Evolutionary conservation across 305 asterid genomes (phyloP).

Genomic region (Fraxinus floribunda): DNA sequence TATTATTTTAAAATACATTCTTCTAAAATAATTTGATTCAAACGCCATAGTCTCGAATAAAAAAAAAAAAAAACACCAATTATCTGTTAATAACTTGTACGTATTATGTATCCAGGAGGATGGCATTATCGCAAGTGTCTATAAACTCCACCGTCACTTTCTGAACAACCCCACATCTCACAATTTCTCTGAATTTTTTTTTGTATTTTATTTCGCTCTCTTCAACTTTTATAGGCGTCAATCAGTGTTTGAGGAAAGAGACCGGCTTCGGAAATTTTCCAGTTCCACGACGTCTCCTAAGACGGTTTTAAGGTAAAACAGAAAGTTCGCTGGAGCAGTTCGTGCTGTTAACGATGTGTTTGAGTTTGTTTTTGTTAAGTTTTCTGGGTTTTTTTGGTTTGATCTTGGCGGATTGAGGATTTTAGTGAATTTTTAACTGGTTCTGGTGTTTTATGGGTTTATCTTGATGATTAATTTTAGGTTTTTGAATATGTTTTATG

Average conservation of each 20-base stretch:
- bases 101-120: not conserved
- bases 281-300: not conserved
- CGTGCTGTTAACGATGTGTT: not conserved
- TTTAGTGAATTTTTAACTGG: not conserved
- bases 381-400: slow-evolving; percentile 1
- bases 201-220: slow-evolving; percentile 4
- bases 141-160: not conserved
- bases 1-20: too few species aligned
- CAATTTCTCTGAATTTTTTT: slow-evolving; percentile 10
- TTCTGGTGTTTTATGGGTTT: not conserved
- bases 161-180: slow-evolving; percentile 19
- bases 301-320: slow-evolving; percentile 18
- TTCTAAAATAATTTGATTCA: too few species aligned
- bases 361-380: slow-evolving; percentile 6
- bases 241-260: not conserved
- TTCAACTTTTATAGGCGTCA: not conserved
- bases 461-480: not conserved
- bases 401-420: slow-evolving; percentile 26
- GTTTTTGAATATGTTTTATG: not conserved
- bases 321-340: not conserved
- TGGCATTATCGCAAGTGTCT: slow-evolving; percentile 23
- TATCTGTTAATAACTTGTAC: not conserved
- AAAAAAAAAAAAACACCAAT: not conserved
- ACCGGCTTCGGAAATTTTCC: not conserved
- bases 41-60: slow-evolving; percentile 19